Evolutionary conservation across 2,329 filamentous ascomycete genomes (phyloP), one percentile per base, ranked within the genome.

Genomic region (Paecilomyces niveus): DNA sequence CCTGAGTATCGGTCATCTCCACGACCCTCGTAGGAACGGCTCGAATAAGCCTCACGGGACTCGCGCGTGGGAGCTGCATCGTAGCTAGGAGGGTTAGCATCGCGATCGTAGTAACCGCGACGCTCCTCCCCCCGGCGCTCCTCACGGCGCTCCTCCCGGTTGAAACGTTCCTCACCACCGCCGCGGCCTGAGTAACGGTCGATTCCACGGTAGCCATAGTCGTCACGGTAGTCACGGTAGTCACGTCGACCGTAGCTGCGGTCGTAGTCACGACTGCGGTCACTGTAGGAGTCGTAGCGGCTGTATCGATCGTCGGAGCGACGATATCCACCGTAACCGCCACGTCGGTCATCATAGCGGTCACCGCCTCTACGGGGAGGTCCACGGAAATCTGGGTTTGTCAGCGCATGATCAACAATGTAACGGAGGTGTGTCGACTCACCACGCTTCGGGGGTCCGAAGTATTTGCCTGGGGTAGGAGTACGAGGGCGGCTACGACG

Each of bases 401-500:
- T 58, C 32, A 49, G 33, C 5, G 26, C 18, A 15, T 29, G 21
- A 1, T 22, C 26, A 10, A 31, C 15, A 50, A 18, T 55, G 3
- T 26, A 35, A 18, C 15, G 18, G 33, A 31, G 2, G 54, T 57
- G 57, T 15, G 51, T 54, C 52, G 53, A 57, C 89, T 81, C 80
- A 94, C 92, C 92, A 82, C 94, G 85, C 87, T 99, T 99, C 64
- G 94, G 94, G 62, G 94, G 94, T 56, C 94, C 94, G 72, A 97
- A 97, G 84, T 99, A 99, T 81, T 97, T 97, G 80, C 94, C 94
- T 54, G 94, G 94, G 58, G 94, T 99, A 35, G 94, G 94, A 59
- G 93, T 97, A 71, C 94, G 90, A 68, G 94, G 94, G 66, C 92
- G 89, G 73, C 90, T 90, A 76, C 94, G 92, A 70, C 94, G 92